These are phyloP conservation scores for Coemansia biformis DNA, from an alignment of 192 early-diverging fungal genomes.

Conservation along the genomic window DNA sequence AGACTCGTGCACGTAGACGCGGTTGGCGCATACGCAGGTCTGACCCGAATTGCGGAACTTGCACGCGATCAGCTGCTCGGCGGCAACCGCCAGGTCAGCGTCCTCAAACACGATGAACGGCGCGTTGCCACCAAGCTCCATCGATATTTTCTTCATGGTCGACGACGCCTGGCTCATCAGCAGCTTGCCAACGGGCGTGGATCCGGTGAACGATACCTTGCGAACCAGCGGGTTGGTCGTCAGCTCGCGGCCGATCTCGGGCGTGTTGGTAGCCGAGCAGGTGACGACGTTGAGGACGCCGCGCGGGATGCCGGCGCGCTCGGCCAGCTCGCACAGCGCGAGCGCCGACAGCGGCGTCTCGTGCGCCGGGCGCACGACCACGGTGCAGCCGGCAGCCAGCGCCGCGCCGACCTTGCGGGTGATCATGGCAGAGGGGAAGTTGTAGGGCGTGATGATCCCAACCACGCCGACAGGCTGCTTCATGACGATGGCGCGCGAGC, in stretches of 20 bases:
- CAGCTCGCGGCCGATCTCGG: conserved; percentile 39
- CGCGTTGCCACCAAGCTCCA: conserved; percentile 60
- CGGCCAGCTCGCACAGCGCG: conserved; percentile 50
- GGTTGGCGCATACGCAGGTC: conserved; percentile 66
- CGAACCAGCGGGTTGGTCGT: conserved; percentile 42
- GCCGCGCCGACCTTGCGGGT: conserved; percentile 47
- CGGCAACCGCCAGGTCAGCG: conserved; percentile 45
- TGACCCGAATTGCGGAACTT: conserved; percentile 69
- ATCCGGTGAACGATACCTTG: conserved; percentile 58
- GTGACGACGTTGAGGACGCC: conserved; percentile 53
- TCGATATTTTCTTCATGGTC: conserved; percentile 48
- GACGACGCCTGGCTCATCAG: conserved; percentile 50
- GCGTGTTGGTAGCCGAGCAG: conserved; percentile 45
- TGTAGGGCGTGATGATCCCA: conserved; percentile 69
- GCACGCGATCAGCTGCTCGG: conserved; percentile 28
- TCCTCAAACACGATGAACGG: conserved; percentile 55
- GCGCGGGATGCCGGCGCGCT: conserved; percentile 48
- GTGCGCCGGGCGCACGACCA: conserved; percentile 53
- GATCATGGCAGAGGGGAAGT: conserved; percentile 85
- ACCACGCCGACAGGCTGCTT: conserved; percentile 77
- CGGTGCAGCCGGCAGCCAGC: conserved; percentile 46
- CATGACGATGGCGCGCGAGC: conserved; percentile 60
- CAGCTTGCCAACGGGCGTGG: conserved; percentile 48
- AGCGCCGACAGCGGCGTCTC: conserved; percentile 57
- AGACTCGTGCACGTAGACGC: conserved; percentile 63